Evolutionary conservation across 1,284 basidiomycete genomes (phyloP).

Genomic region (Rhodotorula sp.): DNA sequence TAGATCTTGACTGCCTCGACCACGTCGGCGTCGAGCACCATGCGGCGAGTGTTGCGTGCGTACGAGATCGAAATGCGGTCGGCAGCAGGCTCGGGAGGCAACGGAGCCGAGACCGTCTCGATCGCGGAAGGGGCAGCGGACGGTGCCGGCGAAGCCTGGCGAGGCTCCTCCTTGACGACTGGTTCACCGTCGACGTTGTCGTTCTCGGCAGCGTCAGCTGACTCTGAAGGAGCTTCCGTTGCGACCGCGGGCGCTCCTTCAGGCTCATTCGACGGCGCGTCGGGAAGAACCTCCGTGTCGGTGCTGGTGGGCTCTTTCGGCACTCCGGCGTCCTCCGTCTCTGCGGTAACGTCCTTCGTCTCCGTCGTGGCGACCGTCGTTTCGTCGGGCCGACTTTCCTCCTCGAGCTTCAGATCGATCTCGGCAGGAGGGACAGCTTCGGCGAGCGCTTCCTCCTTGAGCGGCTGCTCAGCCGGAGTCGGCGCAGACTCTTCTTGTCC

Average conservation of each 20-base stretch:
- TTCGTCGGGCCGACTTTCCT: not conserved
- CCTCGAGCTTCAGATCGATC: not conserved
- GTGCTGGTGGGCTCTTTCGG: not conserved
- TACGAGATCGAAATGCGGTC: constrained; percentile 82
- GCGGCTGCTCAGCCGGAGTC: not conserved
- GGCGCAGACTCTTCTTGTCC: not conserved
- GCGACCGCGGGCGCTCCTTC: not conserved
- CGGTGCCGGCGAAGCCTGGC: constrained; percentile 17
- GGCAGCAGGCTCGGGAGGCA: constrained; percentile 48
- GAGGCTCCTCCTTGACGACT: not conserved
- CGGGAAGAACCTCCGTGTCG: not conserved
- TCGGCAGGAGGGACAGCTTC: not conserved
- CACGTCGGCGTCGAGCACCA: constrained; percentile 83
- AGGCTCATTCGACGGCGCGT: not conserved
- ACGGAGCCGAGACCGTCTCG: not conserved
- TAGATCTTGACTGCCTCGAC: constrained; percentile 77
- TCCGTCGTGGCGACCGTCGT: too few species aligned
- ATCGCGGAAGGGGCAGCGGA: not conserved
- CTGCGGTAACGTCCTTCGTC: not conserved
- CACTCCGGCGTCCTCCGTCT: not conserved
- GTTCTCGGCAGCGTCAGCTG: constrained; percentile 30
- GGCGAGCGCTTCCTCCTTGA: not conserved
- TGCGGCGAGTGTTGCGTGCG: constrained; percentile 76
- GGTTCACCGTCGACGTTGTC: constrained; percentile 16
- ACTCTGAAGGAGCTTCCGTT: constrained; percentile 16